Percentiles rank a stretch among this genome's conserved stretches.
These are phyloP conservation scores for Zostera marina DNA, from an alignment of 116 monocot genomes.

Conservation along the genomic window DNA sequence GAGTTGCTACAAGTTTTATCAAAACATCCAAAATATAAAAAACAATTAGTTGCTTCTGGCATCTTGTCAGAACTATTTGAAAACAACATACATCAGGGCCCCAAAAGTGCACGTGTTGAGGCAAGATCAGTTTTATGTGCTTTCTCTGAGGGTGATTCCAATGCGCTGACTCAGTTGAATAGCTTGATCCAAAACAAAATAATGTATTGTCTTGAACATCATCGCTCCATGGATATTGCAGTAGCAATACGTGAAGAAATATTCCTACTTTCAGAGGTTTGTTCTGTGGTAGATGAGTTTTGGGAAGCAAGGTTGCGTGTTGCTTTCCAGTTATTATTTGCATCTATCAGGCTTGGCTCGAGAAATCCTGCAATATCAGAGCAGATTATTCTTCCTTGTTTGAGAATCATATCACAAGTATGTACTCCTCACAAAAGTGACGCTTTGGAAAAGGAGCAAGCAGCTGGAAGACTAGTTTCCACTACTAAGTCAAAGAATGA, in stretches of 20 bases:
- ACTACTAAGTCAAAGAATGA: conserved; percentile 40
- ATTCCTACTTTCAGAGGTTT: conserved; percentile 74
- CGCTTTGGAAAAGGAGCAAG: conserved; percentile 44
- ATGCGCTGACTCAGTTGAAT: conserved; percentile 75
- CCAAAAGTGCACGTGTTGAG: conserved; percentile 69
- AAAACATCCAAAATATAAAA: conserved; percentile 56
- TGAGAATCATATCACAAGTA: conserved; percentile 93
- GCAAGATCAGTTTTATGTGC: conserved; percentile 84
- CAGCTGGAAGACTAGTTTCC: conserved; percentile 21
- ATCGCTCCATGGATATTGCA: conserved; percentile 91
- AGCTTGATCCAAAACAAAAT: conserved; percentile 84
- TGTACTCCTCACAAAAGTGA: conserved; percentile 91
- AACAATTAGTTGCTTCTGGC: conserved; percentile 76
- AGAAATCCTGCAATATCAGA: conserved; percentile 96
- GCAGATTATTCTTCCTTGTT: conserved; percentile 94
- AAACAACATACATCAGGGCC: conserved; percentile 93
- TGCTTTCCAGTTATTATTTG: conserved; percentile 85
- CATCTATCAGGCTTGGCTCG: conserved; percentile 84
- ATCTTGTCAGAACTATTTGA: conserved; percentile 89
- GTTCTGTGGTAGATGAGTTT: conserved; percentile 83
- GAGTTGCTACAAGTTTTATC: conserved; percentile 75
- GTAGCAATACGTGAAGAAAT: conserved; percentile 85
- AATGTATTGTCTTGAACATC: conserved; percentile 94
- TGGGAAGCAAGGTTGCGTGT: conserved; percentile 92
- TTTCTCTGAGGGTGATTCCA: conserved; percentile 80